Evolutionary conservation across 2,329 filamentous ascomycete species (phyloP).

Genomic region (Penicillium sp.): DNA sequence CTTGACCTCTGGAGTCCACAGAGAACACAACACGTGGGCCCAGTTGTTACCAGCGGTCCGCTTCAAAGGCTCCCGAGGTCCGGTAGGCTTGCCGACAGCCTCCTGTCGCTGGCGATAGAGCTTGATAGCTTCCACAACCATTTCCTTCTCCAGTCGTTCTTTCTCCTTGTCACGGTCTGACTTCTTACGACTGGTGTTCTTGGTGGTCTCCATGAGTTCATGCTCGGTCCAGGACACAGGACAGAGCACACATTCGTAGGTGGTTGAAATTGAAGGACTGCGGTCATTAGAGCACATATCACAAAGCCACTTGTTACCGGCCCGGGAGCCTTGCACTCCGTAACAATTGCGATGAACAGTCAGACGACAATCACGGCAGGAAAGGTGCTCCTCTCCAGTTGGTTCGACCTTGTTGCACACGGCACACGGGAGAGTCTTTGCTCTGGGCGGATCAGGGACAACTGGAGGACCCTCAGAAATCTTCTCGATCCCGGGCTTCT

Average conservation of each 20-base stretch:
- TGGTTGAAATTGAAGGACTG: conserved; percentile 86
- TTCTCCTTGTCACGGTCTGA: conserved; percentile 87
- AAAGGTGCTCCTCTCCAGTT: conserved; percentile 68
- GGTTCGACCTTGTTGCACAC: conserved; percentile 77
- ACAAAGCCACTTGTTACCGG: conserved; percentile 82
- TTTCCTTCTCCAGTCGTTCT: conserved; percentile 81
- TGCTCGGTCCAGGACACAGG: conserved; percentile 78
- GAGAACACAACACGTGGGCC: conserved; percentile 91
- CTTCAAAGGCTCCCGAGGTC: conserved; percentile 89
- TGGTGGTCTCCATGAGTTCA: conserved; percentile 81
- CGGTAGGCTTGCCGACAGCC: conserved; percentile 76
- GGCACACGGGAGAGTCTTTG: conserved; percentile 77
- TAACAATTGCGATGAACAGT: conserved; percentile 93
- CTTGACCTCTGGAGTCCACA: conserved; percentile 90
- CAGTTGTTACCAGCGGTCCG: conserved; percentile 95
- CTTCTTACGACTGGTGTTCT: conserved; percentile 81
- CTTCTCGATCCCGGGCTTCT: conserved; percentile 61
- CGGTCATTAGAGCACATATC: conserved; percentile 96
- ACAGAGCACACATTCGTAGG: conserved; percentile 91
- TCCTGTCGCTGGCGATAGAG: conserved; percentile 80
- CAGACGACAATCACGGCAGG: conserved; percentile 84
- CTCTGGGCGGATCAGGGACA: conserved; percentile 75
- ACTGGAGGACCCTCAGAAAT: conserved; percentile 58
- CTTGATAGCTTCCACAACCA: conserved; percentile 75
- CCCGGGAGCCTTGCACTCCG: conserved; percentile 71